Evolutionary conservation across 2,329 filamentous ascomycete genomes (phyloP).

Genomic region (Cercospora sp.): DNA sequence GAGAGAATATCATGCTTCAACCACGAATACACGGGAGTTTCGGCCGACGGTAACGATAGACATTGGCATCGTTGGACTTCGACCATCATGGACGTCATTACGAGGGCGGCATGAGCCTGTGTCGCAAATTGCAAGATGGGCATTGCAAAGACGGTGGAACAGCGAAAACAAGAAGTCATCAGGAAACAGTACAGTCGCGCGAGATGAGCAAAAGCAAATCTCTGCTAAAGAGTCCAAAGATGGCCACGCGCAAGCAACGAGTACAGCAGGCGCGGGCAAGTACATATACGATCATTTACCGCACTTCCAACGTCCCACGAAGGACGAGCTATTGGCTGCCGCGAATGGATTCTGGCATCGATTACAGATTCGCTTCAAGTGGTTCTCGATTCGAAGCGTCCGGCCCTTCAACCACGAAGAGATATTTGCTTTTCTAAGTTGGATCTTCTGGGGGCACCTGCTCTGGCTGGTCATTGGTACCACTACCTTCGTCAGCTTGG

Average conservation of each 20-base stretch:
- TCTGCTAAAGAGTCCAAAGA: slow-evolving; percentile 26
- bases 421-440: slow-evolving; percentile 92
- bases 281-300: slow-evolving; percentile 60
- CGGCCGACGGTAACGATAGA: slow-evolving; percentile 25
- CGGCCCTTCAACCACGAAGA: slow-evolving; percentile 95
- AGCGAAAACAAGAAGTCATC: slow-evolving; percentile 19
- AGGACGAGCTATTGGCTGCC: slow-evolving; percentile 87
- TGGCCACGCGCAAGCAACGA: slow-evolving; percentile 18
- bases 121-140: slow-evolving; percentile 10
- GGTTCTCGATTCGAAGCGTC: slow-evolving; percentile 92
- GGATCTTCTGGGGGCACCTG: slow-evolving; percentile 90
- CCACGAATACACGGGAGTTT: slow-evolving; percentile 27
- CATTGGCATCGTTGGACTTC: slow-evolving; percentile 17
- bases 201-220: slow-evolving; percentile 25
- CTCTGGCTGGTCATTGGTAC: slow-evolving; percentile 96
- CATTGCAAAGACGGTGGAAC: slow-evolving; percentile 27
- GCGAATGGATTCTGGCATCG: slow-evolving; percentile 92
- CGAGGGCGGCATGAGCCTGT: slow-evolving; percentile 16
- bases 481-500: slow-evolving; percentile 91
- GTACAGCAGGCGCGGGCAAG: slow-evolving; percentile 25
- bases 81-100: slow-evolving; percentile 10
- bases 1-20: slow-evolving; percentile 25
- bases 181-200: slow-evolving; percentile 22
- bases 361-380: slow-evolving; percentile 90
- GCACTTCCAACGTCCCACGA: slow-evolving; percentile 77